Percentiles rank a stretch among this genome's conserved stretches.
Conservation (phyloP, 257 asterid species). For the Solanum rostratum region DNA sequence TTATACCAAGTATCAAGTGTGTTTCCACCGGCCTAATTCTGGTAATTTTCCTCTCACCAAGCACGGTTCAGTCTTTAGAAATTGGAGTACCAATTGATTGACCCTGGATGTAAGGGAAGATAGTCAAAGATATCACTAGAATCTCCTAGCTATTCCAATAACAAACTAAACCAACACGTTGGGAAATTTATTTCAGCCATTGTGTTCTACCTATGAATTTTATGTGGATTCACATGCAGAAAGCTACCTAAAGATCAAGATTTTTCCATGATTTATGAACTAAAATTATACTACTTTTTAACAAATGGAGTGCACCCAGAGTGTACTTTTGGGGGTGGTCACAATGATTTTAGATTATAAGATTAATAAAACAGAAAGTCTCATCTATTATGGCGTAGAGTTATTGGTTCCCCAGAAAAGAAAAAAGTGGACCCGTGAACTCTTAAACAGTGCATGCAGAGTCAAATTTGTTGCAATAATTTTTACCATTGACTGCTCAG, state of each 20-base stretch:
- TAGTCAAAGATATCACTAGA: background rate
- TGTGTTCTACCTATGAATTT: background rate
- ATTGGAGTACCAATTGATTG: too few relatives aligned
- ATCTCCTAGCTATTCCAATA: background rate
- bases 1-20: background rate
- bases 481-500: background rate
- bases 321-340: background rate
- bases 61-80: too few relatives aligned
- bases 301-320: background rate
- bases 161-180: background rate
- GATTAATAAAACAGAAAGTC: too few relatives aligned
- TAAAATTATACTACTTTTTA: background rate
- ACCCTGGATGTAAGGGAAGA: too few relatives aligned
- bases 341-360: too few relatives aligned
- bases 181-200: background rate
- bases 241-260: background rate
- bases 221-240: background rate
- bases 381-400: too few relatives aligned
- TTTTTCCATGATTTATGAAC: background rate
- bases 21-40: too few relatives aligned
- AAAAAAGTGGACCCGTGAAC: background rate
- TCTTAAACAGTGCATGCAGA: too few relatives aligned
- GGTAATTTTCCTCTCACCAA: background rate
- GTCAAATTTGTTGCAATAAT: background rate
- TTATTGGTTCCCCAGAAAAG: too few relatives aligned